phyloP scores from a whole-genome alignment of 1,284 basidiomycete species.

The Trametes pubescens region DNA sequence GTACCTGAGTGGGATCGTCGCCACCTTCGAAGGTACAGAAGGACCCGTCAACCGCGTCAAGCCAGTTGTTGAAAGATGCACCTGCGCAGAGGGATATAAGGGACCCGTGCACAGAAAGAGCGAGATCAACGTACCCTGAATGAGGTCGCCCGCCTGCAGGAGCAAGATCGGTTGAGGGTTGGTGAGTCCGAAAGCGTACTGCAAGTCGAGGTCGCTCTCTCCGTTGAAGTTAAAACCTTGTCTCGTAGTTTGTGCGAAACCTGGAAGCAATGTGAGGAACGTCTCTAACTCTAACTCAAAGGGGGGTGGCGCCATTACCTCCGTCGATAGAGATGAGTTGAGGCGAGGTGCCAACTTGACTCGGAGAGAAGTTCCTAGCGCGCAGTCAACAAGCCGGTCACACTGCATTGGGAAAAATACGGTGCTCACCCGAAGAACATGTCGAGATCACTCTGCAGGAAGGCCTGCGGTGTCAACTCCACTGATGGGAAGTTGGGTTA shows the following conservation, averaged over 20 bases:
- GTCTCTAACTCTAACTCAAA: not conserved
- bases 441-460: constrained; percentile 52
- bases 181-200: constrained; percentile 58
- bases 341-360: constrained; percentile 47
- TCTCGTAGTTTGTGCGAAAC: constrained; percentile 42
- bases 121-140: constrained; percentile 44
- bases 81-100: constrained; percentile 37
- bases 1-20: constrained; percentile 53
- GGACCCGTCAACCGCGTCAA: constrained; percentile 55
- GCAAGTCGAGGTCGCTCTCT: constrained; percentile 63
- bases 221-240: constrained; percentile 54
- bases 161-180: constrained; percentile 52
- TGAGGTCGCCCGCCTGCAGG: constrained; percentile 57
- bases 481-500: constrained; percentile 39
- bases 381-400: constrained; percentile 8
- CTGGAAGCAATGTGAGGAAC: constrained; percentile 32
- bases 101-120: not conserved
- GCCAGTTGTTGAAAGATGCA: constrained; percentile 54
- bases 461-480: constrained; percentile 60
- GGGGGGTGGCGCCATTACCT: constrained; percentile 44
- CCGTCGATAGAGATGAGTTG: constrained; percentile 58
- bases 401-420: constrained; percentile 1
- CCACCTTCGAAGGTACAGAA: constrained; percentile 71
- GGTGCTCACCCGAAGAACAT: constrained; percentile 49
- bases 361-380: constrained; percentile 46